Base-by-base conservation (phyloP, 306 rosid genomes). In the Erythrophleum fordii region DNA sequence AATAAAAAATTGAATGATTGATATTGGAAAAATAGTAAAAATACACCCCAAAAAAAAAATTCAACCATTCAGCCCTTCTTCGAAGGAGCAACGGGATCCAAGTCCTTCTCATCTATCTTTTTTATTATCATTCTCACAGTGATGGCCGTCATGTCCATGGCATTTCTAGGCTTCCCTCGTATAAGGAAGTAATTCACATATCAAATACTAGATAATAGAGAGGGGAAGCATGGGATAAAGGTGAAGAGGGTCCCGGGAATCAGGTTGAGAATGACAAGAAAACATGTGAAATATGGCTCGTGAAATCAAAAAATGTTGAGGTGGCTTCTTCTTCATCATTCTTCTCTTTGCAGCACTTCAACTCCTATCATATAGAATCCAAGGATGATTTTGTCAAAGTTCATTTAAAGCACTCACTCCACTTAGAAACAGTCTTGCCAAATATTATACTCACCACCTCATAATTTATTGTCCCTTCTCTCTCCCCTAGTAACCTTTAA, bases 271-370 rank as follows among this genome's bases (percentile, higher is more conserved):
- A 81, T 90, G 81, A 77, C 83, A 85, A 73, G 81, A 87, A 81
- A 86, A 91, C 99, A 91, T 87, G 99, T 95, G 98, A 95, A 95
- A 88, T 83, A 85, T 81, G 77, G 91, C 87, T 89, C 88, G 98
- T 92, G 97, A 68, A 91, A 72, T 80, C 78, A 76, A 72, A 83
- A 83, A 86, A 87, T 92, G 88, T 81, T 85, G 85, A 81, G 90
- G 98, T 94, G 95, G 73, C 42, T n/a, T 41, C 66, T 73, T 67
- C 65, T 25, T 80, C 44, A 49, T 34, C 45, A 25, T 73, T 61
- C 77, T 86, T 85, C 64, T 78, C 72, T 81, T 44, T 14, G 2
- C 46, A 73, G 46, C 56, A 45, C 82, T 76, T 84, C 81, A 81
- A 69, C 79, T 51, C 75, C 53, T 74, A 4, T 73, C 26, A 18